Base-by-base conservation (phyloP, 345 rosid genomes). In the Rhizophora apiculata region DNA sequence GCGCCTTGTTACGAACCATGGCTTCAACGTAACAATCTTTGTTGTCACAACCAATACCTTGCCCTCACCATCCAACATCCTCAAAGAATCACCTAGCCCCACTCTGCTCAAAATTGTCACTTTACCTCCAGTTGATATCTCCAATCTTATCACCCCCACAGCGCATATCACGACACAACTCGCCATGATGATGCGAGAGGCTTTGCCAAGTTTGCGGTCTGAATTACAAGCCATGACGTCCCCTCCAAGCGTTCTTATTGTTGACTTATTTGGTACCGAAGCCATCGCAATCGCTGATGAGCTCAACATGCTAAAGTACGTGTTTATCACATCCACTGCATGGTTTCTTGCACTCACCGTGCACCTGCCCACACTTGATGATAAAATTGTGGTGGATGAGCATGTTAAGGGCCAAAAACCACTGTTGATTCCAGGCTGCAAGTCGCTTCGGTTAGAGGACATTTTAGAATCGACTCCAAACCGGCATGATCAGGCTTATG, bases 391-490 rank as follows among this genome's bases (percentile, higher is more conserved):
- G 31, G 54, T 67, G 32, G 81, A 80, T 1, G 76, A 77, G 4
- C 85, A 85, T 10, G 52, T 67, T 0, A 29, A 68, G 11, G 37
- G 67, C 2, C 52, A 68, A 34, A 59, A 56, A 21, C 83, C 88
- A 4, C 67, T 85, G 2, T 0, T 10, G 5, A 60, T 87, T 56
- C 96, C 90, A 0, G 95, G 95, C 1, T 87, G 89, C 74, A 75
- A 68, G 55, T 74, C 90, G 26, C 61, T 90, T 67, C 77, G 69
- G 20, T 81, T 75, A 0, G 77, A 74, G 63, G 89, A 88, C 57
- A 67, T 76, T 4, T 20, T 85, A n/a, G 86, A 86, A 5, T 58
- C 82, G 1, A 61, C 78, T 49, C 31, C 64, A 65, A 59, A 62
- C 52, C 79, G 60, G 9, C 72, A 77, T 8, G 3, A 49, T 76